A percentile compares a stretch with the other conserved stretches of the same genome.
phyloP scores from a whole-genome alignment of 495 filamentous ascomycete species.

The Daldinia vernicosa region DNA sequence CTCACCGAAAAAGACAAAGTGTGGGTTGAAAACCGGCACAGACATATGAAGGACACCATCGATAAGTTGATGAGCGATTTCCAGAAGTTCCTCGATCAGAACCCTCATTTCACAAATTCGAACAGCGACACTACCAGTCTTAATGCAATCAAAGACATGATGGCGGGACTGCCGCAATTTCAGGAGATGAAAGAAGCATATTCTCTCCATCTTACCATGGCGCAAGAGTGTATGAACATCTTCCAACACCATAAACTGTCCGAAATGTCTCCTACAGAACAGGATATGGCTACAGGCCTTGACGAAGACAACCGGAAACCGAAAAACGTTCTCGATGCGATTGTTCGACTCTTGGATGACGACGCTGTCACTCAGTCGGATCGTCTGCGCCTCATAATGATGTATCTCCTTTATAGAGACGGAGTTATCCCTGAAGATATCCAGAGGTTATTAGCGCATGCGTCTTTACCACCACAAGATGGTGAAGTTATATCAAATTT shows the following conservation, averaged over 20 bases:
- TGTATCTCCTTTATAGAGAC: slow-evolving; percentile 87
- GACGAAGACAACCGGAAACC: slow-evolving; percentile 93
- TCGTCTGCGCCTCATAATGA: slow-evolving; percentile 80
- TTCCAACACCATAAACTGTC: slow-evolving; percentile 85
- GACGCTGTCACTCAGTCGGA: slow-evolving; percentile 71
- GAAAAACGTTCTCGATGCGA: slow-evolving; percentile 83
- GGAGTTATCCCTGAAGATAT: slow-evolving; percentile 90
- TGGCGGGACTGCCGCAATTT: slow-evolving; percentile 92
- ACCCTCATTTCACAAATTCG: slow-evolving; percentile 90
- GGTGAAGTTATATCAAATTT: slow-evolving; percentile 78
- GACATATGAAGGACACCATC: slow-evolving; percentile 98
- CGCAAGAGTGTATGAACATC: slow-evolving; percentile 94
- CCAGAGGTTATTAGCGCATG: slow-evolving; percentile 83
- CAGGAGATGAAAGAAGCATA: slow-evolving; percentile 95
- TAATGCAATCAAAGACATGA: slow-evolving; percentile 95
- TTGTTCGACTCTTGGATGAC: slow-evolving; percentile 89
- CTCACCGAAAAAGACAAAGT: slow-evolving; percentile 88
- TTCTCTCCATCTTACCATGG: slow-evolving; percentile 94
- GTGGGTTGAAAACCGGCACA: slow-evolving; percentile 92
- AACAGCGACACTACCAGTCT: slow-evolving; percentile 73
- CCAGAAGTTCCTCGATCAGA: slow-evolving; percentile 85
- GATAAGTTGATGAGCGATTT: slow-evolving; percentile 93
- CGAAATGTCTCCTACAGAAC: slow-evolving; percentile 85
- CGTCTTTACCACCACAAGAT: slow-evolving; percentile 77
- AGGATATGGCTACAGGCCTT: slow-evolving; percentile 87